A percentile compares a stretch with the other conserved stretches of the same genome.
Conservation (phyloP, 108 stramenopile species). For the Skeletonema menzelii region DNA sequence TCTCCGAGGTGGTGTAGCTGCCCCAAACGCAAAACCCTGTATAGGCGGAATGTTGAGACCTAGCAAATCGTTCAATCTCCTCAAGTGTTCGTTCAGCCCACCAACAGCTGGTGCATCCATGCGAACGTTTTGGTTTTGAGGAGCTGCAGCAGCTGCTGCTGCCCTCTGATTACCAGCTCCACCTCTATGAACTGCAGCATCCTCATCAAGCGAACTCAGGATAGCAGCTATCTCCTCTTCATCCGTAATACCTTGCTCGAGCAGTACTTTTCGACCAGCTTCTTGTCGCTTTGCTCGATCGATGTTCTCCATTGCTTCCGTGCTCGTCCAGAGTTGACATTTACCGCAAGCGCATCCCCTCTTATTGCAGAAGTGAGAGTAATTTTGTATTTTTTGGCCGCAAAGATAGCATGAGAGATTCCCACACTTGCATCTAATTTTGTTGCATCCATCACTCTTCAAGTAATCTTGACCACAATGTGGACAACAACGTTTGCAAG, state of each 20-base stretch:
- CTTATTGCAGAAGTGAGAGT: conserved; percentile 22
- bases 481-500: conserved; percentile 11
- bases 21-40: background rate
- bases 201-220: conserved; percentile 5
- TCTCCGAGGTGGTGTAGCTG: background rate
- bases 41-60: background rate
- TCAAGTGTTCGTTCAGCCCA: no score
- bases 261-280: conserved; percentile 17
- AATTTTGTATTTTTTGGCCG: conserved; percentile 10
- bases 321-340: conserved; percentile 18
- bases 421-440: conserved; percentile 18
- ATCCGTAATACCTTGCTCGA: conserved; percentile 7
- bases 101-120: no score
- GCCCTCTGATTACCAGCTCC: background rate
- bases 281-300: conserved; percentile 16
- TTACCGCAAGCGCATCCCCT: conserved; percentile 10
- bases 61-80: no score
- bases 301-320: conserved; percentile 2
- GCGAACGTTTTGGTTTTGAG: no score
- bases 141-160: background rate
- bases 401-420: conserved; percentile 12
- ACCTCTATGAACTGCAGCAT: background rate
- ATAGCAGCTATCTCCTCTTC: conserved; percentile 19
- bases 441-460: conserved; percentile 24
- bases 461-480: conserved; percentile 11